Evolutionary conservation across 2,329 filamentous ascomycete genomes (phyloP), one percentile per base, ranked within the genome.

Genomic region (Onygena corvina): DNA sequence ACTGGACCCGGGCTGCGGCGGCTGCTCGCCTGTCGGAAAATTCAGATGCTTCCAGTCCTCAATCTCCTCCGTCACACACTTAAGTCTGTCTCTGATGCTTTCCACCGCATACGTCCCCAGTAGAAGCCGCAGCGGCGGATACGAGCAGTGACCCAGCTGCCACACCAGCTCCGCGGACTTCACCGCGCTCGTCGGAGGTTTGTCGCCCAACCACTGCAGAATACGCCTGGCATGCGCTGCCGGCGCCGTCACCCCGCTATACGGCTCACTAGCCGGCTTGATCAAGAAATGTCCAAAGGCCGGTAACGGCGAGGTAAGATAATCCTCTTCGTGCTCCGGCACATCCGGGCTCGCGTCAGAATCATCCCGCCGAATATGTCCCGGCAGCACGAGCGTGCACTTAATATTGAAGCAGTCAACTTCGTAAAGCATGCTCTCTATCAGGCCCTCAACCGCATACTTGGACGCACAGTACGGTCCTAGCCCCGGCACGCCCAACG

Each of bases 391-490:
- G 4, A 98, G 76, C 1, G 90, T 95, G 0, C 86, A 86, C 66
- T 93, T 94, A 65, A 96, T 84, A 62, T 92, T 90, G 68, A 94
- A 95, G 0, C 74, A 71, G 55, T 95, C 89, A 31, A 94, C 83
- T 64, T 98, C 92, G 67, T 96, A 96, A 12, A 95, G 76, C 85
- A 98, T 90, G 12, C 86, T 89, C 67, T 98, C 92, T 58, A 96
- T 88, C 48, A 98, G 72, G 0, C 90, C 92, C 63, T 98, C 92
- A 3, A 94, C 87, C 0, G 92, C 92, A 67, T 95, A 96, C 65
- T 96, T 98, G 12, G 88, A 94, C 1, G 92, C 92, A 66, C 90
- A 96, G 62, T 94, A 96, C 0, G 90, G 90, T 0, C 90, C 90
- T 4, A 96, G 69, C 0, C 92, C 92, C 0, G 92, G 92, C 0